Percentiles rank a stretch among this genome's conserved stretches.
Evolutionary conservation across 31 red algal species (phyloP).

Genomic region (Odonthalia washingtoniensis): DNA sequence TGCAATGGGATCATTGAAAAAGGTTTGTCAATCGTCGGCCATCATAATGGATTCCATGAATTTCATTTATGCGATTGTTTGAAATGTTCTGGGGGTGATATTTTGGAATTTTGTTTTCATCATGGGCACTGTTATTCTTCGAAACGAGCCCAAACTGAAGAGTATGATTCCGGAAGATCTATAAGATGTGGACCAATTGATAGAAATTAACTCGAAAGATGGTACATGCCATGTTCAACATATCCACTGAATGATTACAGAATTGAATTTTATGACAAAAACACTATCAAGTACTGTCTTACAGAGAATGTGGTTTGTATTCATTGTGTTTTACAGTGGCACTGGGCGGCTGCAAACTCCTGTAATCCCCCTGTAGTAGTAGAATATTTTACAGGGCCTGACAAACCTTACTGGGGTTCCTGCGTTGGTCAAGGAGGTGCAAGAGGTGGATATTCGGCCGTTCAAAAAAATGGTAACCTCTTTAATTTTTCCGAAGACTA

Average conservation of each 20-base stretch:
- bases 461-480: neutral
- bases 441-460: constrained; percentile 40
- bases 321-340: constrained; percentile 71
- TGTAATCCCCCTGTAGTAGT: constrained; percentile 62
- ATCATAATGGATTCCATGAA: constrained; percentile 78
- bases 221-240: constrained; percentile 65
- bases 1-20: constrained; percentile 42
- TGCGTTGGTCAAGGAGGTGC: constrained; percentile 66
- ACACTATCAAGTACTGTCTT: too few relatives aligned
- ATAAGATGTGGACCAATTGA: constrained; percentile 46
- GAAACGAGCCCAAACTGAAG: constrained; percentile 21
- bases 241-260: too few relatives aligned
- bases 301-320: constrained; percentile 50
- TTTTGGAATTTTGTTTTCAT: constrained; percentile 54
- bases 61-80: constrained; percentile 72
- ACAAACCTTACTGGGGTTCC: constrained; percentile 46
- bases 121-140: constrained; percentile 42
- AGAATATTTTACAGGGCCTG: constrained; percentile 53
- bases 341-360: constrained; percentile 66
- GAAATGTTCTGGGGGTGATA: constrained; percentile 73
- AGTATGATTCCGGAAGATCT: constrained; percentile 36
- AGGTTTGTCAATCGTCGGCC: constrained; percentile 60
- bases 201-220: constrained; percentile 35
- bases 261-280: too few relatives aligned
- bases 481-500: too few relatives aligned